phyloP scores from a whole-genome alignment of 169 alveolate species.

The Amoebophrya sp. region DNA sequence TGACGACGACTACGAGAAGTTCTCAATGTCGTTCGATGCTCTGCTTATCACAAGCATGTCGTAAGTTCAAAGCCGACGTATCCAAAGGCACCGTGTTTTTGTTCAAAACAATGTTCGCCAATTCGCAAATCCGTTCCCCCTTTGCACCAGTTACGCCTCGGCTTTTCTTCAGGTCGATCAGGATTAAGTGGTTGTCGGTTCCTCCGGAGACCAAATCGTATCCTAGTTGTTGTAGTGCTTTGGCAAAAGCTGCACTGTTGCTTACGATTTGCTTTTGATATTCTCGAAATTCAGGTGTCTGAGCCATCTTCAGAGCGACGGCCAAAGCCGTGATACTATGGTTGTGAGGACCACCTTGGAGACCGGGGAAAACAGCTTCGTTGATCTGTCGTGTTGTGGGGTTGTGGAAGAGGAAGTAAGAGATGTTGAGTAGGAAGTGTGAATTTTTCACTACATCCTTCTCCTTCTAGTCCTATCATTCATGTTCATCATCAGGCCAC shows the following conservation, averaged over 20 bases:
- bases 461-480: too few relatives aligned
- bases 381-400: too few relatives aligned
- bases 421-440: too few relatives aligned
- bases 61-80: too few relatives aligned
- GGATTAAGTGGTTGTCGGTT: conserved; percentile 81
- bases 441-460: too few relatives aligned
- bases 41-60: too few relatives aligned
- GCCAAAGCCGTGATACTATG: conserved; percentile 73
- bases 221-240: conserved; percentile 16
- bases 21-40: too few relatives aligned
- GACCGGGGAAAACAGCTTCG: conserved; percentile 88
- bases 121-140: conserved; percentile 31
- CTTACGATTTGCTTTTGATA: conserved; percentile 41
- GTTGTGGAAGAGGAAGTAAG: too few relatives aligned
- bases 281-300: conserved; percentile 39
- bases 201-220: conserved; percentile 63
- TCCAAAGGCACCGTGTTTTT: not conserved
- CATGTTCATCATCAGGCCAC: too few relatives aligned
- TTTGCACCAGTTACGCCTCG: conserved; percentile 45
- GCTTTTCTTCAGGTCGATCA: conserved; percentile 70
- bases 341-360: conserved; percentile 94
- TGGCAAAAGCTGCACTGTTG: not conserved
- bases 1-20: too few relatives aligned
- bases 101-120: not conserved
- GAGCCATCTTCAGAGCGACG: conserved; percentile 31